A percentile compares a stretch with the other conserved stretches of the same genome.
Evolutionary conservation across 257 asterid genomes (phyloP).

Genomic region (Cinchona pubescens): DNA sequence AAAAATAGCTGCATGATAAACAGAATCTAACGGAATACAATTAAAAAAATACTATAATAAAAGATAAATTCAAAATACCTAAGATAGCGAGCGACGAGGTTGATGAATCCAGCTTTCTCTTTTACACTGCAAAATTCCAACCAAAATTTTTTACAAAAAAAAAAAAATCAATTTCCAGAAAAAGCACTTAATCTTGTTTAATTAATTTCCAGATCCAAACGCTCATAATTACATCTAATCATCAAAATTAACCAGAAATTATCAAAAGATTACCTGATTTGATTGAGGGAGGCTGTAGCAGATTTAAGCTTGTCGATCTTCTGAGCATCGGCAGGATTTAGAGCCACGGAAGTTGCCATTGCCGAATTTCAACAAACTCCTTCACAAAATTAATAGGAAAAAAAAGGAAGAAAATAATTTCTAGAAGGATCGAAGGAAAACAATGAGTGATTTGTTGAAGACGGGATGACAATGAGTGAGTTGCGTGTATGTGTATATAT

Average conservation of each 20-base stretch:
- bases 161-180: background rate
- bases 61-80: conserved; percentile 46
- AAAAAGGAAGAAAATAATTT: background rate
- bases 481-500: background rate
- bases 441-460: background rate
- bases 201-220: too few species aligned
- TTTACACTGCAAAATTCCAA: conserved; percentile 55
- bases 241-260: background rate
- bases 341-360: conserved; percentile 44
- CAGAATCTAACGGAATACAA: background rate
- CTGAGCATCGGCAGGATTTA: conserved; percentile 55
- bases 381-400: background rate
- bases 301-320: conserved; percentile 65
- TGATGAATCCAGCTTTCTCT: conserved; percentile 60
- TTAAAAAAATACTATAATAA: background rate
- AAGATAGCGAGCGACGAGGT: conserved; percentile 66
- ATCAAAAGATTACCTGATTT: conserved; percentile 52
- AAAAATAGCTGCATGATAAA: background rate
- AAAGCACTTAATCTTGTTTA: too few species aligned
- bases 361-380: conserved; percentile 18
- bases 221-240: background rate
- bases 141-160: too few species aligned
- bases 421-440: conserved; percentile 4
- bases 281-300: conserved; percentile 55
- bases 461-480: background rate